Percentiles rank a stretch among this genome's conserved stretches.
Evolutionary conservation across 257 asterid genomes (phyloP).

Genomic region (Ligustrum vulgare): DNA sequence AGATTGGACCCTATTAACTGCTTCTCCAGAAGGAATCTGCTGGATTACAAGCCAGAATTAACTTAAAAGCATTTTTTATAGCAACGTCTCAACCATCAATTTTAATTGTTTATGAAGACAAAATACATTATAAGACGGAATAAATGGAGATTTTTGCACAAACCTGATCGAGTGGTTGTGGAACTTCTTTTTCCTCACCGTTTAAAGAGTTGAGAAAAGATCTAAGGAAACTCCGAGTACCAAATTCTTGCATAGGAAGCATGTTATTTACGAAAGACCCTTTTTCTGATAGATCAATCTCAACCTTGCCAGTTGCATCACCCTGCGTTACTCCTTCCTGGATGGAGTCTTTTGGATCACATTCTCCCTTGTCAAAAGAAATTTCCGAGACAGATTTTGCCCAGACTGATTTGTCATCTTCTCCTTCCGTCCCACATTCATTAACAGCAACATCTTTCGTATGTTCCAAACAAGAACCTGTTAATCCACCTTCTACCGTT

Average conservation of each 20-base stretch:
- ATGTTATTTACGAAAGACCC: conserved; percentile 33
- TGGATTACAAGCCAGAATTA: conserved; percentile 14
- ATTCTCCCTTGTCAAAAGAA: conserved; percentile 19
- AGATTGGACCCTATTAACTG: conserved; percentile 33
- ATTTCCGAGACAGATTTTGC: conserved; percentile 28
- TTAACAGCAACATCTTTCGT: conserved; percentile 20
- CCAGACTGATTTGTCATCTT: conserved; percentile 23
- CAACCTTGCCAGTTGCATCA: conserved; percentile 13
- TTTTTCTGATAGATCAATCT: conserved; percentile 23
- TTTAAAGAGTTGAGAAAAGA: conserved; percentile 40
- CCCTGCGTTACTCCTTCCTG: conserved; percentile 25
- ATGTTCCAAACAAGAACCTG: conserved; percentile 23
- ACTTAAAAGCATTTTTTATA: neutral
- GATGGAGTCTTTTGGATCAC: conserved; percentile 26
- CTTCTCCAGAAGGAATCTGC: conserved; percentile 42
- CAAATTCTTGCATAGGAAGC: conserved; percentile 45
- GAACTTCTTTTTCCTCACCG: conserved; percentile 23
- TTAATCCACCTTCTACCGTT: conserved; percentile 14
- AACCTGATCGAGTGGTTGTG: conserved; percentile 49
- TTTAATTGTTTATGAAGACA: neutral
- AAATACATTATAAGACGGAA: neutral
- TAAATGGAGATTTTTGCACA: neutral
- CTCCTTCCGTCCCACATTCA: conserved; percentile 33
- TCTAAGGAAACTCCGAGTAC: conserved; percentile 39
- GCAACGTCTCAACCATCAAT: neutral